Evolutionary conservation across 108 stramenopile genomes (phyloP).

Genomic region (Craspedostauros australis): DNA sequence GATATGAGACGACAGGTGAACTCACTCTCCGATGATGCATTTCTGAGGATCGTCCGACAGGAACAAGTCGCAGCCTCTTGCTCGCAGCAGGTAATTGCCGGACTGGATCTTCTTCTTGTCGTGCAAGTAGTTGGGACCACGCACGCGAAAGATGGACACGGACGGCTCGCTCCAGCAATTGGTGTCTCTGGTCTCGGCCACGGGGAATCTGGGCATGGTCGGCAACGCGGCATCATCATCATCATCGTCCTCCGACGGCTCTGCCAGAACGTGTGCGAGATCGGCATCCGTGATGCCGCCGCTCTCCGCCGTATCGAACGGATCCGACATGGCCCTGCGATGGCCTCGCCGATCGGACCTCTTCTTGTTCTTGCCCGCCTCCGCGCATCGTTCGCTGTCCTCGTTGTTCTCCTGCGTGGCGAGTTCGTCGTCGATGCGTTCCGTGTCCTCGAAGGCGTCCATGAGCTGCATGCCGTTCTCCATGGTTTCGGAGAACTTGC

Average conservation of each 20-base stretch:
- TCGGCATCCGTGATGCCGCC: conserved; percentile 9
- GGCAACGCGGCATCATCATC: conserved; percentile 11
- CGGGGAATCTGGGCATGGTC: conserved; percentile 36
- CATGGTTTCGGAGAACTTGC: too few species aligned
- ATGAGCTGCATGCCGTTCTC: too few species aligned
- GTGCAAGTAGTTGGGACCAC: conserved; percentile 62
- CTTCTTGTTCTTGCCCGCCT: not conserved
- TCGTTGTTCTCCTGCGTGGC: not conserved
- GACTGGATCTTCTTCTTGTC: conserved; percentile 69
- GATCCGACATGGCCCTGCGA: conserved; percentile 37
- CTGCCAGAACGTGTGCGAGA: not conserved
- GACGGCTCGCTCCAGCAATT: conserved; percentile 80
- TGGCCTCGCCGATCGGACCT: not conserved
- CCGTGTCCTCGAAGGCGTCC: too few species aligned
- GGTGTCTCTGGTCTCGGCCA: conserved; percentile 32
- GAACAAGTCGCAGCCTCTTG: conserved; percentile 79
- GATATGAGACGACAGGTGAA: too few species aligned
- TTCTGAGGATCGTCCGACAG: conserved; percentile 42
- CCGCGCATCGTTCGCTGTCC: not conserved
- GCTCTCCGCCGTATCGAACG: conserved; percentile 30
- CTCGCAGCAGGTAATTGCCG: conserved; percentile 44
- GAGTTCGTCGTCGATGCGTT: not conserved
- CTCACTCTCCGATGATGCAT: conserved; percentile 13
- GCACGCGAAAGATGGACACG: conserved; percentile 52
- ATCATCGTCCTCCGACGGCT: conserved; percentile 2